Evolutionary conservation across 1,284 basidiomycete genomes (phyloP).

Genomic region (Trametes pubescens): DNA sequence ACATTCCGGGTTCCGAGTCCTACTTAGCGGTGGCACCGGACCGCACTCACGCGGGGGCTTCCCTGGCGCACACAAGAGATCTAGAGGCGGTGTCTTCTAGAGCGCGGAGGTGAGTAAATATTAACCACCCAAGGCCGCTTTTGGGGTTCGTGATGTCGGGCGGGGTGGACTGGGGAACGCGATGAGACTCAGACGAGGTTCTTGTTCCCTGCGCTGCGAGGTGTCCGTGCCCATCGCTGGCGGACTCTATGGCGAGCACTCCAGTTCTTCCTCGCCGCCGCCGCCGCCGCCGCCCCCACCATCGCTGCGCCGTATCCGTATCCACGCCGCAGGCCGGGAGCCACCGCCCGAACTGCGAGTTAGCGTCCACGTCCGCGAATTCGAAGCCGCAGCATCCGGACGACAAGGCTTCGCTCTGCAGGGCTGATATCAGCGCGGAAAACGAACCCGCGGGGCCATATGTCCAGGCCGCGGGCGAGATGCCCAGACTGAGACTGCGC

Average conservation of each 20-base stretch:
- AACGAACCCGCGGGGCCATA: neutral
- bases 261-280: neutral
- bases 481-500: neutral
- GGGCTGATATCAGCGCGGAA: neutral
- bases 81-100: conserved; percentile 8
- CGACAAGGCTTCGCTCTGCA: neutral
- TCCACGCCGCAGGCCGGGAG: too few species aligned
- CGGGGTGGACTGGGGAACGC: neutral
- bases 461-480: neutral
- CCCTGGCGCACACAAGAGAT: neutral
- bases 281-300: neutral
- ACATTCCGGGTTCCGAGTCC: neutral
- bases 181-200: neutral
- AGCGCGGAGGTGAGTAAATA: conserved; percentile 8
- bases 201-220: neutral
- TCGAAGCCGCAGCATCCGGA: neutral
- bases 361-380: too few species aligned
- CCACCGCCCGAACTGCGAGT: too few species aligned
- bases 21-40: neutral
- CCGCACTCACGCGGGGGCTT: neutral
- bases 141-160: neutral
- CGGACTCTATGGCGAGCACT: neutral
- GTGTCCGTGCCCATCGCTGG: neutral
- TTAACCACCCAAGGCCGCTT: neutral
- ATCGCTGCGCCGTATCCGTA: neutral